Base-by-base conservation (phyloP, 2,329 filamentous ascomycete species). In the Microsporum audouinii region DNA sequence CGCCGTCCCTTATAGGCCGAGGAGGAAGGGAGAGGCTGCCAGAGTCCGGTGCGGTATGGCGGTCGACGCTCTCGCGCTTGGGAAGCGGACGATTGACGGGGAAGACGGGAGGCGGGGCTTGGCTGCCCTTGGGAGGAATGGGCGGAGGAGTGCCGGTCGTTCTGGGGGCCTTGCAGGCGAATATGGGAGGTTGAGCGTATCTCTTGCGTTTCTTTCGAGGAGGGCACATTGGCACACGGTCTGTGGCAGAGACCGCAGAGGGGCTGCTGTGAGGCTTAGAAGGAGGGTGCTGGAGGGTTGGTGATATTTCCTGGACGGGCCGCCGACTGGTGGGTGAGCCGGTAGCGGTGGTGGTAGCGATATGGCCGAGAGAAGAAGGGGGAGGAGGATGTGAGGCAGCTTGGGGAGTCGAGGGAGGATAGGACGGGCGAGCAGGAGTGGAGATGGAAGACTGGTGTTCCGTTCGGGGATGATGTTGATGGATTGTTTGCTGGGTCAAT, bases 161-260 rank as follows among this genome's bases (percentile, higher is more conserved):
- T 60, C 76, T 71, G 34, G 72, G 72, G 12, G 76, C 74, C 64
- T 73, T 75, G 43, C 73, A 74, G 23, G 79, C 79, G 67, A 73
- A 83, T 41, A 82, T 77, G 2, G 81, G 81, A 36, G 79, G 77
- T 66, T 82, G 79, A 53, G 77, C 75, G 63, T 80, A 80, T 57
- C 80, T 75, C 62, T 75, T 73, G 63, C 78, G 74, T 66, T 82
- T 83, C 64, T 73, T 75, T 14, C 76, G 75, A 17, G 76, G 77
- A 23, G 72, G 74, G 75, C 70, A 55, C 49, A 55, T 55, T 8
- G 49, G 33, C 29, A 14, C 23, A 60, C 49, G 57, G 8, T 63
- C 39, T 3, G 58, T 43, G 7, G 58, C 39, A 4, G 39, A n/a
- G 12, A 53, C 23, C 5, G 38, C 39, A 57, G 56, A 56, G 17